Evolutionary conservation across 345 rosid species (phyloP).

Genomic region (Bruguiera gymnorhiza): DNA sequence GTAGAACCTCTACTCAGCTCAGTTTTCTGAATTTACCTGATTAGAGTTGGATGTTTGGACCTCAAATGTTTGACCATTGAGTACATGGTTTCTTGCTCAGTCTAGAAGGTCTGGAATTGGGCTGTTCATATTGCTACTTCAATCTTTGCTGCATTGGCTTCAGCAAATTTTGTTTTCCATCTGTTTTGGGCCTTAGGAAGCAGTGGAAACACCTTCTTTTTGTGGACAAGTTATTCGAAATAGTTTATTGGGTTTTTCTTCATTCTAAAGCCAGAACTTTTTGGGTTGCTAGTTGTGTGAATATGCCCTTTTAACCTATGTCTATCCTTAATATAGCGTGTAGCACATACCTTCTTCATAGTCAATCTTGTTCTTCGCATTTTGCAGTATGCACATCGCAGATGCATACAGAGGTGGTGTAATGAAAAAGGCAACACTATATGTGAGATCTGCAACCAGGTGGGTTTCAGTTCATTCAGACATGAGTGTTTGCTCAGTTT

Average conservation of each 20-base stretch:
- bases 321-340: too few relatives aligned
- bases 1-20: too few relatives aligned
- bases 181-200: not conserved
- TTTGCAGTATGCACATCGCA: slow-evolving; percentile 3
- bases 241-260: not conserved
- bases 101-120: not conserved
- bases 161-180: not conserved
- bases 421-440: not conserved
- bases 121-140: not conserved
- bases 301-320: too few relatives aligned
- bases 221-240: not conserved
- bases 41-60: too few relatives aligned
- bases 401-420: slow-evolving; percentile 6
- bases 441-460: slow-evolving; percentile 3
- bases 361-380: not conserved
- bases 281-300: too few relatives aligned
- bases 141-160: not conserved
- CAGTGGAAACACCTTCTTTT: not conserved
- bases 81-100: not conserved
- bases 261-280: too few relatives aligned
- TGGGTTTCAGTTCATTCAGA: not conserved
- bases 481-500: too few relatives aligned
- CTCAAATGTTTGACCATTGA: not conserved
- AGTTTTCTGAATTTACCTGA: too few relatives aligned
- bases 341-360: not conserved